Evolutionary conservation across 371 early-diverging fungal species (phyloP).

Genomic region (Zopfochytrium polystomum): DNA sequence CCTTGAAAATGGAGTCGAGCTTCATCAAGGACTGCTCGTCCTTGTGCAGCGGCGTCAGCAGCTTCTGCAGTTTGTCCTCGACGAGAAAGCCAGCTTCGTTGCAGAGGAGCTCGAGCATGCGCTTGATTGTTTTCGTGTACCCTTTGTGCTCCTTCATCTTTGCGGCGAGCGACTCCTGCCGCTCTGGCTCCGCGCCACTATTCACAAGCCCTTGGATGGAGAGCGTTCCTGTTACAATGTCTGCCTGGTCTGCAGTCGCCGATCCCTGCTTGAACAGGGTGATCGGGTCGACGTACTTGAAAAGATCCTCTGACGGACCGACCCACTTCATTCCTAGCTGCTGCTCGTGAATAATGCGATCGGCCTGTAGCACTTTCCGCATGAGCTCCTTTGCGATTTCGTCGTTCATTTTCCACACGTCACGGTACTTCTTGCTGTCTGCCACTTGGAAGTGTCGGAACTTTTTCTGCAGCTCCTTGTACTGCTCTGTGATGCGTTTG

Average conservation of each 20-base stretch:
- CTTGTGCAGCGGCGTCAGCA: slow-evolving; percentile 44
- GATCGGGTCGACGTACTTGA: slow-evolving; percentile 30
- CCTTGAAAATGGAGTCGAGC: slow-evolving; percentile 54
- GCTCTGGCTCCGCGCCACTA: neutral
- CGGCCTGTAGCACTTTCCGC: slow-evolving; percentile 51
- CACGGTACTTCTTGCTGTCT: slow-evolving; percentile 43
- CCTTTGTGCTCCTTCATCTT: slow-evolving; percentile 40
- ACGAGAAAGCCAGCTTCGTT: slow-evolving; percentile 52
- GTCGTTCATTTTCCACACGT: slow-evolving; percentile 56
- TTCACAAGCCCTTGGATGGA: neutral
- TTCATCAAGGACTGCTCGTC: slow-evolving; percentile 52
- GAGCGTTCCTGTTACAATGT: neutral
- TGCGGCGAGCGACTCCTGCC: slow-evolving; percentile 32
- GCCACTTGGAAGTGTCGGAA: slow-evolving; percentile 50
- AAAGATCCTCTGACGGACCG: slow-evolving; percentile 39
- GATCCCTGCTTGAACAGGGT: neutral
- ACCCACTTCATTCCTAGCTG: slow-evolving; percentile 49
- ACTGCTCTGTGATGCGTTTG: slow-evolving; percentile 52
- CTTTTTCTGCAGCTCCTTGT: slow-evolving; percentile 55
- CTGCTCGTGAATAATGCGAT: slow-evolving; percentile 51
- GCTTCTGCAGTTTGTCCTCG: slow-evolving; percentile 50
- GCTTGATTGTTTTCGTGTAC: slow-evolving; percentile 38
- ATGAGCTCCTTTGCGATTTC: slow-evolving; percentile 45
- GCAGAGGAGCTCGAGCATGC: slow-evolving; percentile 46
- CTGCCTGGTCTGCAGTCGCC: neutral